Percentiles rank a stretch among this genome's conserved stretches.
These are phyloP conservation scores for Hirsutella thompsonii DNA, from an alignment of 2,329 filamentous ascomycete species.

Conservation along the genomic window DNA sequence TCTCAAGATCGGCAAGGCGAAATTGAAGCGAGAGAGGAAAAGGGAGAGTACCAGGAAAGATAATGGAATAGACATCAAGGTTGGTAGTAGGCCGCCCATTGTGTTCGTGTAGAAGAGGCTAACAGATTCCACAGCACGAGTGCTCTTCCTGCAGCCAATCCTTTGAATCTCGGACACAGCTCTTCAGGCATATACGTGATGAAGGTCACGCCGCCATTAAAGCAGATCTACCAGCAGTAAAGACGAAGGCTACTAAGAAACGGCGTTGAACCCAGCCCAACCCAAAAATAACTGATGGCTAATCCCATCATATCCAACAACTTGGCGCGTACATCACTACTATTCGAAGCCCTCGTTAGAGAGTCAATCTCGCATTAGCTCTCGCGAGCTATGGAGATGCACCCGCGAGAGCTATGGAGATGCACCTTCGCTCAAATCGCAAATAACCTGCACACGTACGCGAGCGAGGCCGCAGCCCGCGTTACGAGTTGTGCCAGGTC, in stretches of 20 bases:
- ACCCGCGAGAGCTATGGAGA: too few species aligned
- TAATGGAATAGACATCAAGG: neutral
- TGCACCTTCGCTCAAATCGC: too few species aligned
- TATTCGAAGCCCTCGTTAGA: too few species aligned
- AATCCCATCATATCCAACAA: too few species aligned
- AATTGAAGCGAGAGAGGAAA: slow-evolving; percentile 34
- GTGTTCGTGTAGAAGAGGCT: neutral
- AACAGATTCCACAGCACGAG: slow-evolving; percentile 17
- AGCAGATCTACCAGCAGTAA: slow-evolving; percentile 6
- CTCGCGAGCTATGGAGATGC: too few species aligned
- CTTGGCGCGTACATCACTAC: too few species aligned
- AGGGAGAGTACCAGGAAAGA: slow-evolving; percentile 18
- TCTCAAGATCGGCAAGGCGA: slow-evolving; percentile 37
- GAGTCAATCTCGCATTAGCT: too few species aligned
- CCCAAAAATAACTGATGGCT: too few species aligned
- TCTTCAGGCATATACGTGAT: slow-evolving; percentile 63
- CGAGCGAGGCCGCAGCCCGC: too few species aligned
- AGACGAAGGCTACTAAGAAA: slow-evolving; percentile 20
- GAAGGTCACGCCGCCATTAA: slow-evolving; percentile 48
- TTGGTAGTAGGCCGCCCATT: neutral
- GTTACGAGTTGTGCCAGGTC: too few species aligned
- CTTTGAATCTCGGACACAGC: slow-evolving; percentile 51
- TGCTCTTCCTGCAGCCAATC: slow-evolving; percentile 31
- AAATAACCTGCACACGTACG: too few species aligned
- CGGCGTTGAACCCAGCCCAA: slow-evolving; percentile 13